Percentiles rank a stretch among this genome's conserved stretches.
These are phyloP conservation scores for Talaromyces stipitatus DNA, from an alignment of 495 filamentous ascomycete species.

Conservation along the genomic window DNA sequence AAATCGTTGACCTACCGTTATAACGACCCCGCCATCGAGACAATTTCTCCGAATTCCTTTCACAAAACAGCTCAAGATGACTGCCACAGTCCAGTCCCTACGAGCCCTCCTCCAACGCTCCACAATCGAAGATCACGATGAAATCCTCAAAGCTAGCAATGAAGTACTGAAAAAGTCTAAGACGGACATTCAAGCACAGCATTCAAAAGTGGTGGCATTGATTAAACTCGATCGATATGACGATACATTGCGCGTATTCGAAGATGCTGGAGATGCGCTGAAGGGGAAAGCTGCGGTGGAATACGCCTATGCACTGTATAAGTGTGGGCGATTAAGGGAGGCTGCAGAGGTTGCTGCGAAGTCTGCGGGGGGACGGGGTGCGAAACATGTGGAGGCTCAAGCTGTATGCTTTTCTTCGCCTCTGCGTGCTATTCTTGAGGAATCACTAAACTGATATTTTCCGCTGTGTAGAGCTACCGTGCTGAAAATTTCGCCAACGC, in stretches of 20 bases:
- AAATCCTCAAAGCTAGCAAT: conserved; percentile 65
- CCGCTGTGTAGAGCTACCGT: conserved; percentile 61
- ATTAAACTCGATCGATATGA: conserved; percentile 91
- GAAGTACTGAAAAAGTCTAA: conserved; percentile 55
- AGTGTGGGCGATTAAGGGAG: conserved; percentile 64
- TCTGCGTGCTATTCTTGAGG: background rate
- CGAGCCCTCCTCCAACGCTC: conserved; percentile 47
- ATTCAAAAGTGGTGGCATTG: conserved; percentile 75
- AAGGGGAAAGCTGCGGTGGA: conserved; percentile 64
- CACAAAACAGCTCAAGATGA: background rate
- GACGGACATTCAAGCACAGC: conserved; percentile 58
- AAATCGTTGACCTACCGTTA: background rate
- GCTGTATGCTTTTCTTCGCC: conserved; percentile 44
- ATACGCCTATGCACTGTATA: conserved; percentile 89
- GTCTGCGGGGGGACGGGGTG: conserved; percentile 47
- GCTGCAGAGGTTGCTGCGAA: conserved; percentile 53
- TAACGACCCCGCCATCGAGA: background rate
- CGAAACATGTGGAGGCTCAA: conserved; percentile 83
- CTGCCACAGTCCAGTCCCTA: conserved; percentile 31
- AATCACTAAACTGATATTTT: background rate
- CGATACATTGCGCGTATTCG: conserved; percentile 72
- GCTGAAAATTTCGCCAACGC: conserved; percentile 72
- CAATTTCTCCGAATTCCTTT: background rate
- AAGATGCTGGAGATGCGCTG: conserved; percentile 60
- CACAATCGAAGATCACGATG: conserved; percentile 67